A percentile compares a stretch with the other conserved stretches of the same genome.
These are phyloP conservation scores for Naganishia kalamii DNA, from an alignment of 768 basidiomycete species.

Conservation along the genomic window DNA sequence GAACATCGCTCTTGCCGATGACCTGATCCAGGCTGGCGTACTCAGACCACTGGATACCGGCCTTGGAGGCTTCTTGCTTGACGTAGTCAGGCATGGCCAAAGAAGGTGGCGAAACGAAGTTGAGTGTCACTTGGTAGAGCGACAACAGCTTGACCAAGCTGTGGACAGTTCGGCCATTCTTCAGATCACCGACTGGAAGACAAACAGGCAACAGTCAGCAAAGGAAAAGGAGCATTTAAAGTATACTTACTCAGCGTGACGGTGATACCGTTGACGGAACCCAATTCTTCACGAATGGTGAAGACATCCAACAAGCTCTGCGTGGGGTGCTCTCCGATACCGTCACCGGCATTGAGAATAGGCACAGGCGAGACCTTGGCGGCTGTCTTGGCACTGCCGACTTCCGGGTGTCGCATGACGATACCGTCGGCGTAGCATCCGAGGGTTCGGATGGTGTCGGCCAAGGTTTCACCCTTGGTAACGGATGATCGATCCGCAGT, in stretches of 20 bases:
- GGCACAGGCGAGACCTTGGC: conserved; percentile 95
- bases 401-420: conserved; percentile 86
- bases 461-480: conserved; percentile 82
- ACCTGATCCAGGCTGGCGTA: conserved; percentile 88
- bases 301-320: conserved; percentile 54
- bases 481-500: conserved; percentile 77
- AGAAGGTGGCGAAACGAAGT: conserved; percentile 83
- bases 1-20: conserved; percentile 82
- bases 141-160: conserved; percentile 86
- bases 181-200: conserved; percentile 72
- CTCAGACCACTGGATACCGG: conserved; percentile 68
- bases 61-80: conserved; percentile 72
- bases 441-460: conserved; percentile 87
- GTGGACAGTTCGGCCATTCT: conserved; percentile 96
- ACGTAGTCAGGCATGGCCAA: conserved; percentile 85
- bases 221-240: not conserved
- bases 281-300: conserved; percentile 94
- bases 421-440: conserved; percentile 93
- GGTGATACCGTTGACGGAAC: conserved; percentile 92
- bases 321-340: conserved; percentile 93
- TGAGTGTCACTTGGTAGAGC: conserved; percentile 80
- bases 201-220: not conserved
- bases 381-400: conserved; percentile 89
- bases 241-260: conserved; percentile 50
- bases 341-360: conserved; percentile 93